Evolutionary conservation across 495 filamentous ascomycete species (phyloP), one percentile per base, ranked within the genome.

Genomic region (Penicillium robsamsonii): DNA sequence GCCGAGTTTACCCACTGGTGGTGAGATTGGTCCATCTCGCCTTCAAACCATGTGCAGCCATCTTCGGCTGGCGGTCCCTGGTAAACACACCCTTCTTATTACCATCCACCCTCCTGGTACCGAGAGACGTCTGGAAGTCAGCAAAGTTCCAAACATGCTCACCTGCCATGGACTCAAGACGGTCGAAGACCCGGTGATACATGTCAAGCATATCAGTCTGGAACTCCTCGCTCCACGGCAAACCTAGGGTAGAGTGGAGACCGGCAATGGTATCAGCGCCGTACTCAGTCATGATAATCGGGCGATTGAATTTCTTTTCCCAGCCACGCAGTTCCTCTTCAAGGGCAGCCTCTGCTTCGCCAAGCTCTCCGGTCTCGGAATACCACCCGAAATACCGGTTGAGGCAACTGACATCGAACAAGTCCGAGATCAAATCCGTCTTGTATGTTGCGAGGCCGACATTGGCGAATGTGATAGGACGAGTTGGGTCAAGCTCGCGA

Each of bases 91-190:
- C 42, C 29, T 54, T 46, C 42, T 40, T 54, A 17, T 54, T 40
- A n/a, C 52, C 52, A 29, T 54, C 52, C 8, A 54, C 52, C 24
- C 42, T 42, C 29, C 0, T 25, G 9, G n/a, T 46, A 27, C 30
- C 51, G 1, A 54, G 0, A 12, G 5, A 29, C 22, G 53, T 57
- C 45, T 60, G 43, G 41, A 60, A 60, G 15, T 60, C 57, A 13
- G 57, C 53, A 27, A 60, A 60, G 13, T 56, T 50, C 57, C 57
- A 60, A 25, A 56, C 53, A 22, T 57, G 57, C 24, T 60, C 57
- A n/a, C 57, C 57, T 15, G 47, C 45, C 52, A 60, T 44, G 10
- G 44, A 15, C 10, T 50, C 50, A 5, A 60, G 11, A 8, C 57
- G 38, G 33, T 60, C 57, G 40, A 44, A 49, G 1, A 60, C 57